Conservation (phyloP, 495 filamentous ascomycete genomes). For the Recurvomyces mirabilis region DNA sequence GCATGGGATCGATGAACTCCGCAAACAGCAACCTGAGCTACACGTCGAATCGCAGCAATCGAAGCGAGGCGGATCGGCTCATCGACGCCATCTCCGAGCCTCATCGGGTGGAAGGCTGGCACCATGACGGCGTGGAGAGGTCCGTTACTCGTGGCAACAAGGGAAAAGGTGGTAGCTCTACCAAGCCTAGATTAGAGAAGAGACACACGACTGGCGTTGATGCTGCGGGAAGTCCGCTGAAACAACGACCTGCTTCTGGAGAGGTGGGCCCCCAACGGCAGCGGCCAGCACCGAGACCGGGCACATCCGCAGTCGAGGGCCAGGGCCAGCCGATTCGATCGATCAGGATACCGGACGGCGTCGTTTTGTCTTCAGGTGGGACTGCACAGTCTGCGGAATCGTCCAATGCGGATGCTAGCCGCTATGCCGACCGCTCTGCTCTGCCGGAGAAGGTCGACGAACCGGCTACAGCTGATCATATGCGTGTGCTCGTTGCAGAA, state of each 20-base stretch:
- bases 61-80: slow-evolving; percentile 61
- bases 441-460: slow-evolving; percentile 1
- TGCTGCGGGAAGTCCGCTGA: slow-evolving; percentile 2
- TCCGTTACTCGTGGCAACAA: slow-evolving; percentile 7
- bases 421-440: neutral
- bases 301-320: slow-evolving; percentile 23
- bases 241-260: neutral
- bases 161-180: neutral
- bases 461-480: slow-evolving; percentile 29
- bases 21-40: slow-evolving; percentile 37
- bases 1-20: slow-evolving; percentile 42
- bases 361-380: slow-evolving; percentile 1
- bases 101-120: slow-evolving; percentile 32
- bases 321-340: slow-evolving; percentile 22
- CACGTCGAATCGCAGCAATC: slow-evolving; percentile 33
- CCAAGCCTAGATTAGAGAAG: slow-evolving; percentile 12
- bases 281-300: slow-evolving; percentile 12
- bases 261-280: neutral
- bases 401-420: neutral
- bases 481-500: slow-evolving; percentile 73
- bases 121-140: slow-evolving; percentile 8
- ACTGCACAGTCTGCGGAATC: neutral
- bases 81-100: slow-evolving; percentile 66
- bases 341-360: slow-evolving; percentile 25
- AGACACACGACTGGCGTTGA: slow-evolving; percentile 6